phyloP scores from a whole-genome alignment of 2,329 filamentous ascomycete species.

The Didymella segeticola region DNA sequence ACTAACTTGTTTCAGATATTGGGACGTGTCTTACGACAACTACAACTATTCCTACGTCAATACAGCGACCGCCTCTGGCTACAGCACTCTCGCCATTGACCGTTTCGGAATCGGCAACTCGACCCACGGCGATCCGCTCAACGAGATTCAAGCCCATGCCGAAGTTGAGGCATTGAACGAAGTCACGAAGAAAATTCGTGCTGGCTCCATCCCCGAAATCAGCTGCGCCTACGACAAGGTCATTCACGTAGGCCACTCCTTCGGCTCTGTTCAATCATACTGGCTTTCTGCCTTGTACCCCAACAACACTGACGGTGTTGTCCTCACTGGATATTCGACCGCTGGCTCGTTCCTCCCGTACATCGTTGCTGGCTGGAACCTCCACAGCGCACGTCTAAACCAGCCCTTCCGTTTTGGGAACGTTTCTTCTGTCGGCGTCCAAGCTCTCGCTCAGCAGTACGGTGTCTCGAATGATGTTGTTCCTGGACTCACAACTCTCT shows the following conservation, averaged over 20 bases:
- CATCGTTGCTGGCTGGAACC: slow-evolving; percentile 57
- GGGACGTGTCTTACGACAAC: slow-evolving; percentile 64
- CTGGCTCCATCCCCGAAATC: slow-evolving; percentile 55
- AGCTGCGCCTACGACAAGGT: slow-evolving; percentile 52
- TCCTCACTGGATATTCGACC: slow-evolving; percentile 67
- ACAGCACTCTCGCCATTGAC: slow-evolving; percentile 67
- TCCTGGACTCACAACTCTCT: slow-evolving; percentile 24
- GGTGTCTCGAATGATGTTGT: slow-evolving; percentile 22
- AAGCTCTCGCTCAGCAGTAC: slow-evolving; percentile 18
- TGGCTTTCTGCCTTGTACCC: slow-evolving; percentile 61
- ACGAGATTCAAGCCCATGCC: slow-evolving; percentile 64
- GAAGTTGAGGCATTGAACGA: slow-evolving; percentile 65
- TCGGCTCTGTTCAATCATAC: slow-evolving; percentile 66
- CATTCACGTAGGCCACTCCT: slow-evolving; percentile 69
- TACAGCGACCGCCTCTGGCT: slow-evolving; percentile 61
- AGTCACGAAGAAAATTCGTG: slow-evolving; percentile 60
- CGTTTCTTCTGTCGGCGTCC: slow-evolving; percentile 22
- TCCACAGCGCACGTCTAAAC: slow-evolving; percentile 54
- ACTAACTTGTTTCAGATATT: slow-evolving; percentile 56
- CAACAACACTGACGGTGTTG: slow-evolving; percentile 62
- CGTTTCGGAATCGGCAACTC: slow-evolving; percentile 67
- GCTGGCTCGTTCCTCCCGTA: slow-evolving; percentile 53
- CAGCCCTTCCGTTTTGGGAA: slow-evolving; percentile 52
- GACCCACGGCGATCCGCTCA: slow-evolving; percentile 64
- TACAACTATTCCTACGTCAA: slow-evolving; percentile 70